These are phyloP conservation scores for Barnettozyma vustinii DNA, from an alignment of 805 yeast species.

Conservation along the genomic window DNA sequence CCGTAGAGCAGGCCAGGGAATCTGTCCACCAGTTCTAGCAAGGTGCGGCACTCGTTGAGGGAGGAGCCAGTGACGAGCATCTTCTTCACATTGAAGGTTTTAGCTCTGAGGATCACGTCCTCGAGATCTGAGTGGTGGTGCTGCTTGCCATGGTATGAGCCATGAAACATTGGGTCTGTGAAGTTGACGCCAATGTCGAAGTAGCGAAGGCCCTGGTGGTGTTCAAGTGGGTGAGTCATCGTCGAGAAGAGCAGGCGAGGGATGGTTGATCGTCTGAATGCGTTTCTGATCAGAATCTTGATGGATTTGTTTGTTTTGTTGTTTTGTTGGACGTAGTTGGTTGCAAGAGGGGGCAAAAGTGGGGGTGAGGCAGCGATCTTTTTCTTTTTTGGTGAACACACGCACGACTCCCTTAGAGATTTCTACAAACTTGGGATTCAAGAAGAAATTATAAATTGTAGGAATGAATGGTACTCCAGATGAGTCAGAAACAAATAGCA, in stretches of 20 bases:
- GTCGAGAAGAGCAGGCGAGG: neutral
- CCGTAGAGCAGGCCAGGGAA: slow-evolving; percentile 38
- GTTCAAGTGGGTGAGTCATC: slow-evolving; percentile 1
- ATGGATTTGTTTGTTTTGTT: neutral
- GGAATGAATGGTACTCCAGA: neutral
- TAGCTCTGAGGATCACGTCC: slow-evolving; percentile 63
- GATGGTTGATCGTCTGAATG: neutral
- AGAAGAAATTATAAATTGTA: too few species aligned
- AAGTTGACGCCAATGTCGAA: slow-evolving; percentile 65
- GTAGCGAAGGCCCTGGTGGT: slow-evolving; percentile 11
- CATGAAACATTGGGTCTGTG: slow-evolving; percentile 85
- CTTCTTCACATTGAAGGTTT: slow-evolving; percentile 53
- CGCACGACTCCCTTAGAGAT: too few species aligned
- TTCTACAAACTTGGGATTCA: neutral
- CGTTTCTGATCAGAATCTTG: neutral
- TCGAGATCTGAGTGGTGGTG: slow-evolving; percentile 65
- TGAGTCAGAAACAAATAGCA: slow-evolving; percentile 37
- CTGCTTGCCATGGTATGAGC: slow-evolving; percentile 64
- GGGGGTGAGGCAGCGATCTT: neutral
- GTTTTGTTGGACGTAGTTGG: neutral
- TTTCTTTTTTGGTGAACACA: too few species aligned
- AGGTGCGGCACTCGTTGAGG: slow-evolving; percentile 57
- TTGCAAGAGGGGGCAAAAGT: neutral
- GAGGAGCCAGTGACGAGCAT: slow-evolving; percentile 84
- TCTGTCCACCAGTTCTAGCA: slow-evolving; percentile 46